Conservation (phyloP, 1,284 basidiomycete genomes). For the Rhodotorula sp. region DNA sequence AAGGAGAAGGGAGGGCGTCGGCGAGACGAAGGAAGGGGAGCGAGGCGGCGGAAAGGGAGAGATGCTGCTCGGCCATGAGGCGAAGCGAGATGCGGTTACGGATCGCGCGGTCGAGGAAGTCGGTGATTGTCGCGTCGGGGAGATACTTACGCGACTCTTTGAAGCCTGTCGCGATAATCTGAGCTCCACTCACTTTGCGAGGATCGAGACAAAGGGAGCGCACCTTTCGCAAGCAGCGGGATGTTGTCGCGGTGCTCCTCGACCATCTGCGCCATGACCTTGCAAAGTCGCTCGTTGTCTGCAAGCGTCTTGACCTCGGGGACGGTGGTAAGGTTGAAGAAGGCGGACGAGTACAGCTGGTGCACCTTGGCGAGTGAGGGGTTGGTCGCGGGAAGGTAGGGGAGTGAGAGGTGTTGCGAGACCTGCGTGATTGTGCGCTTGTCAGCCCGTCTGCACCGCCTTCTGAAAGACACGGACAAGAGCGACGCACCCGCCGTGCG, state of each 20-base stretch:
- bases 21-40: constrained; percentile 23
- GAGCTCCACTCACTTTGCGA: not conserved
- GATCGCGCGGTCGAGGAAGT: constrained; percentile 81
- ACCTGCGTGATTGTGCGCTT: constrained; percentile 23
- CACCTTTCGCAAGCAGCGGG: constrained; percentile 80
- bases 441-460: too few relatives aligned
- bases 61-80: constrained; percentile 88
- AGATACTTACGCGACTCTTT: constrained; percentile 83
- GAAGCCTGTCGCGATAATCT: constrained; percentile 60
- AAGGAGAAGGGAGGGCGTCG: not conserved
- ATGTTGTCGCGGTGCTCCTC: constrained; percentile 81
- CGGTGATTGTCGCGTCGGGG: constrained; percentile 70
- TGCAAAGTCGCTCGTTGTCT: constrained; percentile 70
- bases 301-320: constrained; percentile 66
- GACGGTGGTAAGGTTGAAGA: constrained; percentile 70
- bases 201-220: constrained; percentile 28
- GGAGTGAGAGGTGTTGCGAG: constrained; percentile 46
- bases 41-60: constrained; percentile 72
- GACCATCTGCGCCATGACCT: constrained; percentile 69
- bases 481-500: constrained; percentile 39
- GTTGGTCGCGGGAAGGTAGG: constrained; percentile 79
- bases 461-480: not conserved
- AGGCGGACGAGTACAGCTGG: constrained; percentile 71
- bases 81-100: constrained; percentile 83
- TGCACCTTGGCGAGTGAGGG: constrained; percentile 78